Evolutionary conservation across 2,329 filamentous ascomycete genomes (phyloP), one percentile per base, ranked within the genome.

Genomic region (Neofusicoccum umdonicola): DNA sequence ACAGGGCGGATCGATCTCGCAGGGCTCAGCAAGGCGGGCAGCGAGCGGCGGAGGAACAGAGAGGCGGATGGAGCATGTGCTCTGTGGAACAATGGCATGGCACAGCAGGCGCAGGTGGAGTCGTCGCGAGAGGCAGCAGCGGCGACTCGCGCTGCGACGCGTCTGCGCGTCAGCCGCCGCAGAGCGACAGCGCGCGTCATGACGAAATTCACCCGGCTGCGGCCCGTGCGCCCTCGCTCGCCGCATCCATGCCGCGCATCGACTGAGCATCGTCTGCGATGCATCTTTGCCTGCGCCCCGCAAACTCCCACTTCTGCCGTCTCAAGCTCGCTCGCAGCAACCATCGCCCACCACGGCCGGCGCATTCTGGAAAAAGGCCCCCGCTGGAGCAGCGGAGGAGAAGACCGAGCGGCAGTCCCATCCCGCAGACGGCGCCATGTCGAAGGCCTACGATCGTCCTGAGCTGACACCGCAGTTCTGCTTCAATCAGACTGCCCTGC

Each of bases 401-500:
- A 62, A 51, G 19, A 37, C 31, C 35, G 45, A 51, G 45, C 45
- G 45, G 27, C 52, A 41, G 12, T 44, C 17, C 39, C 56, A 19
- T 17, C 47, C 60, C 17, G 42, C 54, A 7, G 50, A 52, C 12
- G 44, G 66, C 58, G 68, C 47, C 17, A 81, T 81, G 79, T 79
- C 79, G n/a, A 75, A 76, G 67, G 74, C 76, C 4, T 77, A 77
- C 4, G 71, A 77, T 17, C 71, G 72, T 51, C 79, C 80, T 11
- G 64, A 65, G 41, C 73, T 84, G 63, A 82, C 79, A 61, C 80
- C 82, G 42, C 78, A 80, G 63, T 82, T 84, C 71, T 84, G 82
- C 75, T 83, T 83, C 76, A 81, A 83, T 66, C 78, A 81, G 63
- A 83, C 80, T 2, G 80, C 79, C 11, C 73, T 84, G 9, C 73